Evolutionary conservation across 2,329 filamentous ascomycete genomes (phyloP), one percentile per base, ranked within the genome.

Genomic region (Xylariaceae sp.): DNA sequence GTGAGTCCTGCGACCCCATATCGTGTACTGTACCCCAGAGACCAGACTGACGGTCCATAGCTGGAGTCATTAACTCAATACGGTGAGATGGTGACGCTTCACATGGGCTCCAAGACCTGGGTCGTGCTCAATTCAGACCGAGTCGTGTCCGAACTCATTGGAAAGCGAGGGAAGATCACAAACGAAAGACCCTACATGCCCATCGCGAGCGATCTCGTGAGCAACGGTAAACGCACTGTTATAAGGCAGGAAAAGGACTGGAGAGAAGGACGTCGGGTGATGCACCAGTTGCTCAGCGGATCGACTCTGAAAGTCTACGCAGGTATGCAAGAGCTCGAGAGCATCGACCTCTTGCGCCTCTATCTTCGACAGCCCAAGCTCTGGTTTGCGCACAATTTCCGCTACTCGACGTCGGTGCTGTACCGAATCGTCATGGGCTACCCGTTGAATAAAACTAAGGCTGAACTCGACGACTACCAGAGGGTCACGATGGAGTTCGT

Each of bases 221-320:
- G 69, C 52, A 63, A 64, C 3, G 53, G 62, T 19, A 59, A 61
- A 8, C 66, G 70, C 55, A 63, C 32, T 58, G 47, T 60, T 1
- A 50, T 58, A 8, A 45, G 44, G n/a, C 49, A 50, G 32, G 61
- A 48, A 54, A 61, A 35, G 40, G 55, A 57, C 32, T 72, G 69
- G 70, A 56, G 58, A n/a, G 68, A 69, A 47, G 62, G 65, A 8
- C 64, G 70, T 7, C 66, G 68, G 3, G 65, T 70, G 3, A 71
- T 71, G 67, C 70, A 72, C 52, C 64, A 65, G 3, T 55, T 71
- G 4, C 59, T 71, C n/a, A 71, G 62, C 49, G 68, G 67, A 1
- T 63, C 67, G 1, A 63, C 61, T 1, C 45, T 70, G 39, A 65
- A 61, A 43, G 46, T 63, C 11, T 71, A 71, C 49, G 66, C 52